These are phyloP conservation scores for Maudiozyma barnettii DNA, from an alignment of 805 yeast species.

Conservation along the genomic window DNA sequence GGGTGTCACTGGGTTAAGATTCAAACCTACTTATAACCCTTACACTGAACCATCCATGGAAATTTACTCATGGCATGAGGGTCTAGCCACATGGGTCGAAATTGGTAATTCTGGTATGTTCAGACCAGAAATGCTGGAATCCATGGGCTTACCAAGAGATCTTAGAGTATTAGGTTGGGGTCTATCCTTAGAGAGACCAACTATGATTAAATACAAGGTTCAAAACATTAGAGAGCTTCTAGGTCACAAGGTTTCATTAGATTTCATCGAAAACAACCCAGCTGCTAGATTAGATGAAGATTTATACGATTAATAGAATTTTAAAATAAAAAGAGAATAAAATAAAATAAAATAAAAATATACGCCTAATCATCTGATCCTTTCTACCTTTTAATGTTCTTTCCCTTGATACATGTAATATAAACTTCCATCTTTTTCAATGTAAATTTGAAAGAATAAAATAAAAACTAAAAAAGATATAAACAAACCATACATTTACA, in stretches of 20 bases:
- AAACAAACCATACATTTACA: too few relatives aligned
- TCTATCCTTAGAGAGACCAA: conserved; percentile 92
- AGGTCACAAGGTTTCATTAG: conserved; percentile 94
- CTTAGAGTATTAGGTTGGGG: conserved; percentile 97
- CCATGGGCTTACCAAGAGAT: conserved; percentile 95
- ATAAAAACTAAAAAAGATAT: background rate
- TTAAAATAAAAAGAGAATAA: background rate
- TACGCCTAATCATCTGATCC: too few relatives aligned
- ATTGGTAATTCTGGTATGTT: conserved; percentile 99
- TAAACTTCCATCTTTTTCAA: background rate
- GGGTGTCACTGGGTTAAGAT: conserved; percentile 94
- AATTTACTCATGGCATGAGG: conserved; percentile 93
- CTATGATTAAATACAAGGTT: conserved; percentile 96
- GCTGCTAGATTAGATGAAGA: conserved; percentile 94
- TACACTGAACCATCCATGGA: conserved; percentile 98
- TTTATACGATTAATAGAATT: conserved; percentile 29
- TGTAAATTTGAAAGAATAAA: background rate
- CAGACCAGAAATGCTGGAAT: conserved; percentile 97
- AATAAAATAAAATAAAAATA: too few relatives aligned
- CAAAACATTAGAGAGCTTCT: conserved; percentile 91
- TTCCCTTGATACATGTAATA: background rate
- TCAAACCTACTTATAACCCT: conserved; percentile 98
- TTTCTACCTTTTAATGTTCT: too few relatives aligned
- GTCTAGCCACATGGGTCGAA: conserved; percentile 95
- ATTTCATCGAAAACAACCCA: conserved; percentile 90